Conservation (phyloP, 495 filamentous ascomycete species). For the Lophium mytilinum region DNA sequence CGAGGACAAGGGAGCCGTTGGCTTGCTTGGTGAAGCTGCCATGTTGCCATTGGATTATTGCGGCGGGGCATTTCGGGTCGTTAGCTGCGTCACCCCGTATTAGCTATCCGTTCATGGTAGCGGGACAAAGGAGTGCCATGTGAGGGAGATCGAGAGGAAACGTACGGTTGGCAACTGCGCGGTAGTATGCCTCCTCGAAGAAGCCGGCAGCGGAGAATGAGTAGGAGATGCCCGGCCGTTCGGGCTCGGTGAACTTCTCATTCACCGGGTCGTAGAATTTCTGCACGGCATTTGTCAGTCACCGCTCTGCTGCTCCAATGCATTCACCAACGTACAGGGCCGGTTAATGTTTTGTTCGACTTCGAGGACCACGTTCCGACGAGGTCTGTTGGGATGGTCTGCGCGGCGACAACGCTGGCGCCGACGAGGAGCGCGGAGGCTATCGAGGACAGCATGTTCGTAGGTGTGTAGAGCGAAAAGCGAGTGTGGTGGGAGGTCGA, state of each 20-base stretch:
- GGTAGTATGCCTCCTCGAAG: constrained; percentile 69
- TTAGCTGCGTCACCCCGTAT: constrained; percentile 38
- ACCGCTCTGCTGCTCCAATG: not conserved
- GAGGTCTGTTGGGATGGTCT: constrained; percentile 39
- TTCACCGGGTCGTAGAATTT: constrained; percentile 66
- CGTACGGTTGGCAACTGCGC: constrained; percentile 66
- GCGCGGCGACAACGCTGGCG: constrained; percentile 21
- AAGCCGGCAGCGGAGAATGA: constrained; percentile 66
- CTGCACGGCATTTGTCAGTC: constrained; percentile 35
- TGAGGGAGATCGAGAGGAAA: constrained; percentile 13
- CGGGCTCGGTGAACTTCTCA: constrained; percentile 61
- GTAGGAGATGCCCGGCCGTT: constrained; percentile 69
- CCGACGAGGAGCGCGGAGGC: constrained; percentile 7
- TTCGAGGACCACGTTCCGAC: constrained; percentile 75
- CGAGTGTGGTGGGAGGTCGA: not conserved
- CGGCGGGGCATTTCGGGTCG: constrained; percentile 56
- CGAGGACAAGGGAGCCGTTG: constrained; percentile 53
- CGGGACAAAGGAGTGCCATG: not conserved
- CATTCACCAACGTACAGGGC: constrained; percentile 50
- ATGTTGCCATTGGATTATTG: constrained; percentile 74
- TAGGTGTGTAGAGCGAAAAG: not conserved
- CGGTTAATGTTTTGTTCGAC: constrained; percentile 62
- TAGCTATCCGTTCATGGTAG: not conserved
- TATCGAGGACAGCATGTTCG: constrained; percentile 16
- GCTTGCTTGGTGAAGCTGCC: constrained; percentile 49